A percentile compares a stretch with the other conserved stretches of the same genome.
These are phyloP conservation scores for Priceomyces medius DNA, from an alignment of 805 yeast genomes.

Conservation along the genomic window DNA sequence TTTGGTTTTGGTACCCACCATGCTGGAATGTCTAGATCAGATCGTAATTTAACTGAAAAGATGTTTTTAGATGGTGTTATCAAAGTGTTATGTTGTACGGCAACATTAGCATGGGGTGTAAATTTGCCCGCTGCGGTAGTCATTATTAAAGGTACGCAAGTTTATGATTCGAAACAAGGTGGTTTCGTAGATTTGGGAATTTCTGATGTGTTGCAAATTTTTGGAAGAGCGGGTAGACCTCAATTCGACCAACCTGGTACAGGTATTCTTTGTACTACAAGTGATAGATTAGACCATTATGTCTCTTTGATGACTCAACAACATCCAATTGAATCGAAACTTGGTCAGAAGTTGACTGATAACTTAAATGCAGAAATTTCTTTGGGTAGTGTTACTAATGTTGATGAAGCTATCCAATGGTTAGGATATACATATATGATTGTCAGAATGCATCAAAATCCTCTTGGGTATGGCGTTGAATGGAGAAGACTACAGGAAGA, in stretches of 20 bases:
- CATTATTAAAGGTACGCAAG: conserved; percentile 93
- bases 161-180: conserved; percentile 91
- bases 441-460: conserved; percentile 93
- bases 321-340: conserved; percentile 89
- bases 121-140: conserved; percentile 98
- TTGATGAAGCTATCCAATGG: conserved; percentile 96
- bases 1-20: conserved; percentile 92
- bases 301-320: conserved; percentile 88
- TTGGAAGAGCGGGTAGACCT: conserved; percentile 99
- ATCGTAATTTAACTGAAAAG: conserved; percentile 84
- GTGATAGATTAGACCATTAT: conserved; percentile 81
- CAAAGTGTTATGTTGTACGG: conserved; percentile 90
- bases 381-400: conserved; percentile 89
- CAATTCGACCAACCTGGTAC: conserved; percentile 92
- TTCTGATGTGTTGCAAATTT: conserved; percentile 94
- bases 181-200: conserved; percentile 93
- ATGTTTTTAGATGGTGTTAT: conserved; percentile 84
- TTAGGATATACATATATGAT: conserved; percentile 94
- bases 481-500: conserved; percentile 85
- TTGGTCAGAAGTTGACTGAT: conserved; percentile 78
- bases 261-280: conserved; percentile 83
- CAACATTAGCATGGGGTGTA: conserved; percentile 99
- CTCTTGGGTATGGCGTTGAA: conserved; percentile 85
- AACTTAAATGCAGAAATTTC: conserved; percentile 96
- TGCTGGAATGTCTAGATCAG: conserved; percentile 94